Evolutionary conservation across 257 asterid genomes (phyloP), one percentile per base, ranked within the genome.

Genomic region (Buddleja alternifolia): DNA sequence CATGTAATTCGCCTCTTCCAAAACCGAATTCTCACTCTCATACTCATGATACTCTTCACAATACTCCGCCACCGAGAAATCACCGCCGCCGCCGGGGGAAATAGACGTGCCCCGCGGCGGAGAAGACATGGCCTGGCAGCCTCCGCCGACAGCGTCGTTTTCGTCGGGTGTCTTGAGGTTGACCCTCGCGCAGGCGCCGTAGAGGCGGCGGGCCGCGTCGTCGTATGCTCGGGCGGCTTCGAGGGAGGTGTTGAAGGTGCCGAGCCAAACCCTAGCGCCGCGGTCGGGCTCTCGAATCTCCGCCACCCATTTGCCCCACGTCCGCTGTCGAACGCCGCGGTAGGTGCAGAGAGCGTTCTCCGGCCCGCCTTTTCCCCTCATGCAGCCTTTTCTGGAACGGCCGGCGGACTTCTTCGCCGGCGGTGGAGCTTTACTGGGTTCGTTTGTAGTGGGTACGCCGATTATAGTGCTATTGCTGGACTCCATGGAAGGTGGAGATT

Each of bases 351-450:
- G 73, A 10, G 89, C 85, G 64, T 90, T 90, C 16, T 90, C 92
- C 5, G 97, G 97, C 0, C 97, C 96, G 1, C 97, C 97, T 63
- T 88, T 90, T 1, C 96, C 96, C 37, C 87, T 83, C 97, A 88
- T 90, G 77, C 92, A 85, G 7, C 97, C 95, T 75, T 88, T 88
- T 23, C 97, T 62, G 0, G 90, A 83, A 14, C 90, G 74, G 10
- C 89, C 88, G 3, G 37, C 78, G 7, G 75, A 39, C 60, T 57
- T 77, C 78, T 81, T 83, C 14, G 55, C 20, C 39, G 50, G 59
- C 16, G 60, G 41, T 11, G 60, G 50, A 5, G 20, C 62, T 24
- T 39, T 47, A 9, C 21, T 39, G 56, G 16, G 23, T 8, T 41
- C 16, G 7, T 9, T 7, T 1, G 57, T 12, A 12, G 17, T 7